Conservation (phyloP, 2,329 filamentous ascomycete genomes). For the Beauveria sp. region DNA sequence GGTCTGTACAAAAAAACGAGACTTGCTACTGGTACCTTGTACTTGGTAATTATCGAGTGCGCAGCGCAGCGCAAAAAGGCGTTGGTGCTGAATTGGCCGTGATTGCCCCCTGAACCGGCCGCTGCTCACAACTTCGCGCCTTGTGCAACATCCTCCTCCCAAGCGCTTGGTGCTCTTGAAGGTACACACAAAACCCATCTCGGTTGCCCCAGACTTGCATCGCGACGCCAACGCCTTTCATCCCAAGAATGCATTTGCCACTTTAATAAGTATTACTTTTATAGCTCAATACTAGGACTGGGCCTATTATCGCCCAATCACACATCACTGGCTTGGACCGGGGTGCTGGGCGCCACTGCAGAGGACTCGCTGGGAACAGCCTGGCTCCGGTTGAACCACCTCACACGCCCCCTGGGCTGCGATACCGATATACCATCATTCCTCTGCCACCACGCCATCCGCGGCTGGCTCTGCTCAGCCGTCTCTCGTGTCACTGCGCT, state of each 20-base stretch:
- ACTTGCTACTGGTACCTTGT: neutral
- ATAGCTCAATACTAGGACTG: neutral
- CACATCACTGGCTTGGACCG: neutral
- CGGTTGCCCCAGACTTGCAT: neutral
- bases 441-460: neutral
- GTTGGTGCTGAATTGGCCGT: too few species aligned
- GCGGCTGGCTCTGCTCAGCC: neutral
- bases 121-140: neutral
- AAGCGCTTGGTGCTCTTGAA: neutral
- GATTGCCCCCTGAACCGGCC: too few species aligned
- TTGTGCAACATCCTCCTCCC: neutral
- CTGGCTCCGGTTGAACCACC: conserved; percentile 5
- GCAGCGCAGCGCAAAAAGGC: neutral
- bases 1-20: neutral
- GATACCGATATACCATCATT: neutral
- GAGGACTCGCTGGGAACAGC: neutral
- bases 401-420: neutral
- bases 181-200: neutral
- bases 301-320: neutral
- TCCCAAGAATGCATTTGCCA: neutral
- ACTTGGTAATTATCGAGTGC: too few species aligned
- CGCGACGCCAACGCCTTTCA: neutral
- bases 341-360: conserved; percentile 1
- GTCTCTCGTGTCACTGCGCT: neutral
- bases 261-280: too few species aligned